These are phyloP conservation scores for Aspergillus transmontanensis DNA, from an alignment of 2,329 filamentous ascomycete species.

Conservation along the genomic window DNA sequence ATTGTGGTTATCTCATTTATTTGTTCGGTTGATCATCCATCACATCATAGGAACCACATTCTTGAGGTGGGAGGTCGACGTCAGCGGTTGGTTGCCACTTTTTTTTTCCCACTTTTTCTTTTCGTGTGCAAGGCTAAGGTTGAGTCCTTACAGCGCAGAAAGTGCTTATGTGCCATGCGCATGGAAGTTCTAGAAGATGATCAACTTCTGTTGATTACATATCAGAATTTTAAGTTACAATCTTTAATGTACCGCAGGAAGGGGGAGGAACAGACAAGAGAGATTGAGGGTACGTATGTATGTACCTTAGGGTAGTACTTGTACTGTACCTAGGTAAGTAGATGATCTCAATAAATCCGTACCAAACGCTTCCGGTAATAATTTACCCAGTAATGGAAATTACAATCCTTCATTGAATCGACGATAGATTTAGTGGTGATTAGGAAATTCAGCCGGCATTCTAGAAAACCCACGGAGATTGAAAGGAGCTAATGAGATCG, in stretches of 20 bases:
- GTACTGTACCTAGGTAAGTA: background rate
- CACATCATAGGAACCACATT: slow-evolving; percentile 13
- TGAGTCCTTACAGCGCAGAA: background rate
- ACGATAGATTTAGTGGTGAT: background rate
- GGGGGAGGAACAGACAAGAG: background rate
- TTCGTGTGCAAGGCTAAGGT: background rate
- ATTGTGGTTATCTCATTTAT: slow-evolving; percentile 7
- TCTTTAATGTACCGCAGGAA: background rate
- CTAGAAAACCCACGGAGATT: slow-evolving; percentile 18
- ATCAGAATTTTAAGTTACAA: background rate
- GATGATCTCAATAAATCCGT: background rate
- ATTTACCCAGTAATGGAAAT: background rate
- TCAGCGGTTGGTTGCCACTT: slow-evolving; percentile 15
- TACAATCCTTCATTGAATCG: slow-evolving; percentile 1
- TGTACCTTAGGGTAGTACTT: background rate
- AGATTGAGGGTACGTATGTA: background rate
- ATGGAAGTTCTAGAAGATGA: slow-evolving; percentile 15
- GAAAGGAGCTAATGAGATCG: slow-evolving; percentile 17
- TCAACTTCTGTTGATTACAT: background rate
- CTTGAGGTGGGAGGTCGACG: slow-evolving; percentile 6
- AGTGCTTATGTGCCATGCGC: slow-evolving; percentile 7
- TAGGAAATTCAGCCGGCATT: slow-evolving; percentile 15
- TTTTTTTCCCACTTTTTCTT: background rate
- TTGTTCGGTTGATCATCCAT: slow-evolving; percentile 2
- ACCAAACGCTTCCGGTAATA: background rate